These are phyloP conservation scores for Paramecium primaurelia DNA, from an alignment of 73 alveolate genomes.

Conservation along the genomic window DNA sequence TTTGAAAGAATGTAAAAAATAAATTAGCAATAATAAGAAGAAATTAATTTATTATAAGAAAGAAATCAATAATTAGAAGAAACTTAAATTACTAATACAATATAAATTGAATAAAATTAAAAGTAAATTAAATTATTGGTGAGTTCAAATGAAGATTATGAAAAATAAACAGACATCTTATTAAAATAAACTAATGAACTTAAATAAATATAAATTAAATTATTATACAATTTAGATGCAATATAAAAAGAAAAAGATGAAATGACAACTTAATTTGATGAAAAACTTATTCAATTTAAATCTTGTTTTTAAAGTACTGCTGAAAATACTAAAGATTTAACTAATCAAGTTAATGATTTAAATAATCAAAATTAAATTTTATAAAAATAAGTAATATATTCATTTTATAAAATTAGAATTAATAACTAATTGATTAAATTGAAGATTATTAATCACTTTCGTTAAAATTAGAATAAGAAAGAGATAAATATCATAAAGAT, in stretches of 20 bases:
- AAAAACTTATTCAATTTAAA: background rate
- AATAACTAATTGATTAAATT: background rate
- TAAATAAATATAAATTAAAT: conserved; percentile 8
- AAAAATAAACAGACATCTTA: background rate
- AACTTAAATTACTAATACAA: background rate
- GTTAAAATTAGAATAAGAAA: background rate
- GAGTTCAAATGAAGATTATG: background rate
- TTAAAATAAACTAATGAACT: background rate
- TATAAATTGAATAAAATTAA: background rate
- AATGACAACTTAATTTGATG: background rate
- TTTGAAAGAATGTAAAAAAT: background rate
- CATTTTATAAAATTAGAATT: background rate
- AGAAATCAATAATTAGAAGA: background rate
- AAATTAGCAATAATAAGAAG: conserved; percentile 8
- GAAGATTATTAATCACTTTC: background rate
- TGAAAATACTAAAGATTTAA: background rate
- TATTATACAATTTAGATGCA: conserved; percentile 3
- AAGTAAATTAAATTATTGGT: background rate
- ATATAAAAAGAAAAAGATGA: conserved; percentile 14
- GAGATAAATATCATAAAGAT: background rate
- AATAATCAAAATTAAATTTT: background rate
- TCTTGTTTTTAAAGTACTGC: background rate
- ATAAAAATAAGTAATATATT: background rate
- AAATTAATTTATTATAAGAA: background rate
- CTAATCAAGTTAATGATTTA: background rate